A percentile compares a stretch with the other conserved stretches of the same genome.
Conservation (phyloP, 306 rosid species). For the Quercus suber region DNA sequence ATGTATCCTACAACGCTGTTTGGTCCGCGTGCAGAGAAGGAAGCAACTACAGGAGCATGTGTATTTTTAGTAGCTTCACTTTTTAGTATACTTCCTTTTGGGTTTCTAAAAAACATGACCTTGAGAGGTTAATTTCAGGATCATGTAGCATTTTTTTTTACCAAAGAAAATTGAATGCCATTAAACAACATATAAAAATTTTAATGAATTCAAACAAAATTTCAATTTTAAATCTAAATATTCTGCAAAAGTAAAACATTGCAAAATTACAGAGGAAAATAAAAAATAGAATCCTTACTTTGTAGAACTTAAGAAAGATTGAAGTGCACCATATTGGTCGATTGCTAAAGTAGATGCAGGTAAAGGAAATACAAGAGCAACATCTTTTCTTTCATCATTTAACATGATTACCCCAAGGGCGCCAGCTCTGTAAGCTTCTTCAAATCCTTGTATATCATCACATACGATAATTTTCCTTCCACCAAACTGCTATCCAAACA, state of each 20-base stretch:
- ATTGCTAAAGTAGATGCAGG: not conserved
- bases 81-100: not conserved
- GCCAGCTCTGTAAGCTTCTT: conserved; percentile 4
- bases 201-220: no score
- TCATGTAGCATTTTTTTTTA: no score
- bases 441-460: not conserved
- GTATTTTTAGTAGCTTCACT: not conserved
- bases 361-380: not conserved
- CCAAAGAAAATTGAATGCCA: no score
- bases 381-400: not conserved
- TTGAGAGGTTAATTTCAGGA: no score
- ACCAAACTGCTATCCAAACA: conserved; percentile 10
- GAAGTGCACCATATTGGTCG: not conserved
- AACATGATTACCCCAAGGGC: conserved; percentile 18
- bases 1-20: conserved; percentile 1
- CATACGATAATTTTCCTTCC: conserved; percentile 44
- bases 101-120: not conserved
- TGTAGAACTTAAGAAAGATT: not conserved
- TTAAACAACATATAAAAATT: no score
- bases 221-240: no score
- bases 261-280: no score
- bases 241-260: no score
- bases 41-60: conserved; percentile 10
- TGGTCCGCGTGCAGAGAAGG: conserved; percentile 40
- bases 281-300: not conserved